Evolutionary conservation across 352 stramenopile species (phyloP).

Genomic region (Peronosclerospora sorghi): DNA sequence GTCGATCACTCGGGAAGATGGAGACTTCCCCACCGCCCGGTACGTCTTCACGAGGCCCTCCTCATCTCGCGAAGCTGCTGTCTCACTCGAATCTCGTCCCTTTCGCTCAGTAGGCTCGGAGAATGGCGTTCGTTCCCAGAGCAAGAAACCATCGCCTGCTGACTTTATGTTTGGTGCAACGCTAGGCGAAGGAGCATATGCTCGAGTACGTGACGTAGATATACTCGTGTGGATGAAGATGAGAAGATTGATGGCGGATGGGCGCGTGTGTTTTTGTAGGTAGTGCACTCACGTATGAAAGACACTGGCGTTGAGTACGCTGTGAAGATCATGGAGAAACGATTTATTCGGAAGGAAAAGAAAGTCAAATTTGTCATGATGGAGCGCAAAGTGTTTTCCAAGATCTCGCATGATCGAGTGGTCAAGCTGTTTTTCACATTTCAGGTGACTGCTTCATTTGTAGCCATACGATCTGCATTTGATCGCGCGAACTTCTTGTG

Average conservation of each 20-base stretch:
- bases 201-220: constrained; percentile 34
- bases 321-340: constrained; percentile 89
- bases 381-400: constrained; percentile 86
- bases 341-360: constrained; percentile 86
- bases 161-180: constrained; percentile 87
- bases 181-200: constrained; percentile 81
- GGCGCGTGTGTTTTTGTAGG: constrained; percentile 12
- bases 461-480: too few species aligned
- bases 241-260: not conserved
- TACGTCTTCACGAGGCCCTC: constrained; percentile 1
- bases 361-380: constrained; percentile 89
- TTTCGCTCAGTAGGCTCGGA: constrained; percentile 14
- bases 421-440: constrained; percentile 88
- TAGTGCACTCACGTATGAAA: constrained; percentile 86
- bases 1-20: constrained; percentile 18
- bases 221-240: not conserved
- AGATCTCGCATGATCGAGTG: constrained; percentile 79
- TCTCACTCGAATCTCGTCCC: not conserved
- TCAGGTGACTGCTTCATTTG: constrained; percentile 34
- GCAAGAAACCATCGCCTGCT: constrained; percentile 66
- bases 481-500: too few species aligned
- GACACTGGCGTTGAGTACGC: constrained; percentile 78
- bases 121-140: constrained; percentile 27
- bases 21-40: constrained; percentile 26
- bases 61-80: not conserved